Evolutionary conservation across 2,329 filamentous ascomycete species (phyloP).

Genomic region (Exophiala viscosa): DNA sequence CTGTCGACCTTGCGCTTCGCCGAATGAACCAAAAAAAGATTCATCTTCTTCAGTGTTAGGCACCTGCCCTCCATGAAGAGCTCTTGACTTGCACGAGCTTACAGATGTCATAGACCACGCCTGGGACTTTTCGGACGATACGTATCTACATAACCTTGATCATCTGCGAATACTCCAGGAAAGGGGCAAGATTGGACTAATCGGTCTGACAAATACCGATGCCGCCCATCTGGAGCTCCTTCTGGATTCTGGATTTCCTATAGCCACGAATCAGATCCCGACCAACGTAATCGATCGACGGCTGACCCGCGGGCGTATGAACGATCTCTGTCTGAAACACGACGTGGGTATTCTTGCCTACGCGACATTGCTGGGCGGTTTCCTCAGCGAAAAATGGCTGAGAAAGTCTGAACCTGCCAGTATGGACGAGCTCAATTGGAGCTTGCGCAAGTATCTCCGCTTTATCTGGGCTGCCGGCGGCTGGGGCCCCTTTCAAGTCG

Average conservation of each 20-base stretch:
- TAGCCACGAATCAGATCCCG: background rate
- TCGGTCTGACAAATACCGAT: background rate
- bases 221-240: background rate
- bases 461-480: background rate
- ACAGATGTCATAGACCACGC: background rate
- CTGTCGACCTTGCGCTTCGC: background rate
- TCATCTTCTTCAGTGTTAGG: background rate
- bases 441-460: background rate
- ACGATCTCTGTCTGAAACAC: background rate
- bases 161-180: background rate
- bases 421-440: background rate
- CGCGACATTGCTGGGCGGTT: background rate
- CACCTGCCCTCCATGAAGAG: too few species aligned
- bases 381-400: background rate
- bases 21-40: background rate
- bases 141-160: background rate
- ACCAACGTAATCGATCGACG: background rate
- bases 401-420: background rate
- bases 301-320: background rate
- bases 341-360: background rate
- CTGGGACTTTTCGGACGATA: conserved; percentile 3
- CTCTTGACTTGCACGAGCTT: too few species aligned
- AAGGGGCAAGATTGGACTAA: background rate
- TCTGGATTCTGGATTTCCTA: background rate
- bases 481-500: background rate